Evolutionary conservation across 805 yeast species (phyloP).

Genomic region (Yamadazyma sp.): DNA sequence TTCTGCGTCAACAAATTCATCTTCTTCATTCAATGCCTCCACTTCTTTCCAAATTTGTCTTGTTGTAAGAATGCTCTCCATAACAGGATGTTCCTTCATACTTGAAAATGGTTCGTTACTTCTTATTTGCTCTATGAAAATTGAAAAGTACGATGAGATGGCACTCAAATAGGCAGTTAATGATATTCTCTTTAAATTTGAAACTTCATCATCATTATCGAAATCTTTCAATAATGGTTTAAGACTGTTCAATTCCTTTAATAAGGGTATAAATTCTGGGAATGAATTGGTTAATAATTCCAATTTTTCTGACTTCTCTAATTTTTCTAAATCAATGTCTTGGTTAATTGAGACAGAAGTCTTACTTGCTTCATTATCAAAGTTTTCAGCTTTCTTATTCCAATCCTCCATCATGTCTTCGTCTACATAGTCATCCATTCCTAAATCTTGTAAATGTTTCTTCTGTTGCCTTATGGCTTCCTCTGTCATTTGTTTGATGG

Average conservation of each 20-base stretch:
- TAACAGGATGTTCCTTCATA: constrained; percentile 85
- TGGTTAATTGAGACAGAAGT: constrained; percentile 39
- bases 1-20: constrained; percentile 12
- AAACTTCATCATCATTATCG: constrained; percentile 27
- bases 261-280: constrained; percentile 82
- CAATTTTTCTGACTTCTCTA: constrained; percentile 53
- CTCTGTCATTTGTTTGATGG: constrained; percentile 72
- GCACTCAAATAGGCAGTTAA: constrained; percentile 77
- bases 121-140: constrained; percentile 57
- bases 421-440: constrained; percentile 59
- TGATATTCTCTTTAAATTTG: constrained; percentile 59
- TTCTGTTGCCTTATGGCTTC: constrained; percentile 89
- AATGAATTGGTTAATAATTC: constrained; percentile 57
- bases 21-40: constrained; percentile 23
- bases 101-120: constrained; percentile 50
- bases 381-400: constrained; percentile 53
- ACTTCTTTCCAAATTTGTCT: constrained; percentile 92
- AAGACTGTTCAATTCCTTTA: constrained; percentile 50
- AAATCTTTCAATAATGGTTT: constrained; percentile 19
- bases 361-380: constrained; percentile 23
- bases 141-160: constrained; percentile 72
- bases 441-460: constrained; percentile 64
- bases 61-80: constrained; percentile 79
- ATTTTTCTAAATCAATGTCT: constrained; percentile 14
- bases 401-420: constrained; percentile 81